Evolutionary conservation across 768 basidiomycete species (phyloP).

Genomic region (Russula virescens): DNA sequence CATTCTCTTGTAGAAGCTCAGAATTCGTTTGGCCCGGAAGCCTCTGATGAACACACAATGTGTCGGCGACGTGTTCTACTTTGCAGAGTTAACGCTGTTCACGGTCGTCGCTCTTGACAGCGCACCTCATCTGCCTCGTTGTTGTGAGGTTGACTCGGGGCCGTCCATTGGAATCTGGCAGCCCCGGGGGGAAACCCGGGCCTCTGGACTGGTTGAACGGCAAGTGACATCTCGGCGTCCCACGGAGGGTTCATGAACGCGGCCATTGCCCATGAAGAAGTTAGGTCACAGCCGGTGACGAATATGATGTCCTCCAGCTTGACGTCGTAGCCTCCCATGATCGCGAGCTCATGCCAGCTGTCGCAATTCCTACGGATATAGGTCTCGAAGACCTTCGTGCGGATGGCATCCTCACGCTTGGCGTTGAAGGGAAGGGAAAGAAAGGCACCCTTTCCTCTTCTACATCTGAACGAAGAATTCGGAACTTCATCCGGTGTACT

Average conservation of each 20-base stretch:
- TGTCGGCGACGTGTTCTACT: not conserved
- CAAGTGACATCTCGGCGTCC: slow-evolving; percentile 9
- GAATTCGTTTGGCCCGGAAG: slow-evolving; percentile 18
- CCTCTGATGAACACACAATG: slow-evolving; percentile 23
- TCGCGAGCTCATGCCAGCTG: slow-evolving; percentile 16
- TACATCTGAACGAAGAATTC: slow-evolving; percentile 6
- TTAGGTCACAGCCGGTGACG: slow-evolving; percentile 23
- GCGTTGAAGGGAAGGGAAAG: slow-evolving; percentile 14
- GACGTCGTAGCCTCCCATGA: not conserved
- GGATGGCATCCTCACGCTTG: slow-evolving; percentile 8
- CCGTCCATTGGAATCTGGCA: slow-evolving; percentile 5
- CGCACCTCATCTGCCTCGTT: not conserved
- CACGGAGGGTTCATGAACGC: slow-evolving; percentile 10
- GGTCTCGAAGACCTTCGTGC: slow-evolving; percentile 15
- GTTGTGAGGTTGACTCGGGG: slow-evolving; percentile 9
- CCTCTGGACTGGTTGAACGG: not conserved
- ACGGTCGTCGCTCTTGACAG: not conserved
- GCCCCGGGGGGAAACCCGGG: not conserved
- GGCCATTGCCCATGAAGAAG: slow-evolving; percentile 23
- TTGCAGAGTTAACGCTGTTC: not conserved
- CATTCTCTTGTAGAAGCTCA: slow-evolving; percentile 10
- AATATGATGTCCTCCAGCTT: slow-evolving; percentile 21
- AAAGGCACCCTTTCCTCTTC: slow-evolving; percentile 12
- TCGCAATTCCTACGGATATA: slow-evolving; percentile 23
- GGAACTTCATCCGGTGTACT: slow-evolving; percentile 4